Base-by-base conservation (phyloP, 192 early-diverging fungal species). In the Helicostylum pulchrum region DNA sequence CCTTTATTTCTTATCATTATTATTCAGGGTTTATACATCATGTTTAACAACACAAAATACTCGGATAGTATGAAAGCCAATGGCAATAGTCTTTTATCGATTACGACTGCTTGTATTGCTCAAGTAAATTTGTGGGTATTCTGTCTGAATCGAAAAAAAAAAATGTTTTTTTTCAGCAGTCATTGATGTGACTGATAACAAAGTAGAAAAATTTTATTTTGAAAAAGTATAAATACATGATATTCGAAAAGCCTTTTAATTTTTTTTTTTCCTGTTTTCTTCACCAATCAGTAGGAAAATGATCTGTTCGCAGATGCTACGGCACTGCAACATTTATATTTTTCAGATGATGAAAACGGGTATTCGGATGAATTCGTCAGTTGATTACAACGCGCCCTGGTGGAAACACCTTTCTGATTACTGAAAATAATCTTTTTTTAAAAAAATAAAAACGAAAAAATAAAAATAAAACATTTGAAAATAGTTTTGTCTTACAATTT, bases 271-370 rank as follows among this genome's bases (percentile, higher is more conserved):
- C 36, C 36, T 39, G 36, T 39, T 39, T 48, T 59, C 57, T 19
- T 59, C 36, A 59, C 43, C 57, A 59, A 59, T 59, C 57, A 59
- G 57, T 59, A 59, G 57, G 57, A 59, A 59, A 59, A 59, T 59
- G 43, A 59, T 59, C 57, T 59, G 57, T 59, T 42, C 20, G 57
- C 43, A 59, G 57, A 15, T 59, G 42, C 43, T 59, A 45, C 4
- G 43, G 43, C 42, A 59, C 57, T 59, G 43, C 57, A 21, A 45
- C 31, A 57, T 11, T 26, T 23, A 59, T 59, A 39, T 39, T 59
- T 59, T 59, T 59, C 57, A 59, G 57, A 59, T 59, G 57, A 59
- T 59, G 57, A 59, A 59, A 59, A 48, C 36, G 57, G 57, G 57
- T 59, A 39, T 59, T 42, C 39, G 57, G 14, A 59, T 59, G 57